phyloP scores from a whole-genome alignment of 208 protist species.

The Angomonas deanei region DNA sequence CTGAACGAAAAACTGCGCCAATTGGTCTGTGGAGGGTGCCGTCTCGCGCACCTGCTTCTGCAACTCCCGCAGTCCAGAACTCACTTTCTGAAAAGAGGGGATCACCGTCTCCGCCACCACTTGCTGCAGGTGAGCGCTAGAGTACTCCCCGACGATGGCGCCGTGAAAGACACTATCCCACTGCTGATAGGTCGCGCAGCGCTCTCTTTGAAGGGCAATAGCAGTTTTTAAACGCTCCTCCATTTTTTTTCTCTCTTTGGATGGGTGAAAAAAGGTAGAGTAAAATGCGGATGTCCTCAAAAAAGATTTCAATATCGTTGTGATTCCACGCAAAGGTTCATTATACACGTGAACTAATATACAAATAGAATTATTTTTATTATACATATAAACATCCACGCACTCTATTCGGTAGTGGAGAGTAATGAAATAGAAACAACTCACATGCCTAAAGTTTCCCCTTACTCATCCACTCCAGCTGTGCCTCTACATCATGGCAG shows the following conservation, averaged over 20 bases:
- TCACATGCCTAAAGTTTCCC: conserved; percentile 39
- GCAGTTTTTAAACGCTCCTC: conserved; percentile 8
- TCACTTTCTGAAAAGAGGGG: conserved; percentile 37
- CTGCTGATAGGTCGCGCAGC: conserved; percentile 52
- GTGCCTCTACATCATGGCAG: conserved; percentile 68
- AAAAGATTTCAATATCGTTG: neutral
- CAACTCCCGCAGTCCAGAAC: neutral
- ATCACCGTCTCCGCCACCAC: conserved; percentile 37
- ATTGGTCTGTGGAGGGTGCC: neutral
- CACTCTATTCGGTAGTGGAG: too few relatives aligned
- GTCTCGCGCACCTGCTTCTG: conserved; percentile 1
- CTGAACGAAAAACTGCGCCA: conserved; percentile 13
- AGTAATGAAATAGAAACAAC: neutral
- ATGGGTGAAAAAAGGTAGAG: neutral
- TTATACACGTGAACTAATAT: too few relatives aligned
- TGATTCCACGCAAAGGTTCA: too few relatives aligned
- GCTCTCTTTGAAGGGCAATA: conserved; percentile 47
- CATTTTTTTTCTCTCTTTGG: neutral
- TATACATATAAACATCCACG: conserved; percentile 4
- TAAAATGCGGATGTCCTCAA: neutral
- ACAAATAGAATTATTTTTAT: too few relatives aligned
- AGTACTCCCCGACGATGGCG: conserved; percentile 37
- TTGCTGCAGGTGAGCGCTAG: conserved; percentile 28
- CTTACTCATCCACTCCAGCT: conserved; percentile 85
- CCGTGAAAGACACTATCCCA: conserved; percentile 49